These are phyloP conservation scores for Tuber aestivum DNA, from an alignment of 495 filamentous ascomycete species.

Conservation along the genomic window DNA sequence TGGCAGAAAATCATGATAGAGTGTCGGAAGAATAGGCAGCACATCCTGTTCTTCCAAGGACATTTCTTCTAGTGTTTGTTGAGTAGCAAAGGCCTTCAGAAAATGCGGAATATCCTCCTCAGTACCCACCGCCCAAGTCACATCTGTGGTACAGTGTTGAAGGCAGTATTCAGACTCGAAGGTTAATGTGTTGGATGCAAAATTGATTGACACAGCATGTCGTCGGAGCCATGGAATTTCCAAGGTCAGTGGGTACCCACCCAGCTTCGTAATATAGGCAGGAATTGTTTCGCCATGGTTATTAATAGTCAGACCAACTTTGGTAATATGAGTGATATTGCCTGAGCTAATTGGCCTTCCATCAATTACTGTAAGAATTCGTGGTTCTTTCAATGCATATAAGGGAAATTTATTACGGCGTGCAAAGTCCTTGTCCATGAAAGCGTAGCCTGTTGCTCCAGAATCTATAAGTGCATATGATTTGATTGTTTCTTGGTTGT, in stretches of 20 bases:
- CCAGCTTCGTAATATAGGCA: neutral
- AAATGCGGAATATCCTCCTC: neutral
- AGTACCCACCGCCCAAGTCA: neutral
- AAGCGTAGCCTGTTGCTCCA: constrained; percentile 9
- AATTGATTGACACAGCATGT: no score
- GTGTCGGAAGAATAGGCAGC: no score
- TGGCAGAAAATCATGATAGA: constrained; percentile 12
- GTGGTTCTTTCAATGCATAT: constrained; percentile 32
- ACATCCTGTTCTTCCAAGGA: no score
- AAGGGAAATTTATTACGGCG: neutral
- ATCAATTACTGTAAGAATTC: constrained; percentile 16
- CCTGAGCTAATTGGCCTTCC: neutral
- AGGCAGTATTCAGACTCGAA: no score
- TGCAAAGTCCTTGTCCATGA: constrained; percentile 2
- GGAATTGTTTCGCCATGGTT: neutral
- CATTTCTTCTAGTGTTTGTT: no score
- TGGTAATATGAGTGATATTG: neutral
- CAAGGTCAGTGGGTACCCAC: neutral
- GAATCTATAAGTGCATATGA: constrained; percentile 5
- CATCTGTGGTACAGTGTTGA: neutral
- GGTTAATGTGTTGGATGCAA: no score
- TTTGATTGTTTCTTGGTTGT: no score
- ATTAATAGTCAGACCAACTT: neutral
- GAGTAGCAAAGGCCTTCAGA: no score
- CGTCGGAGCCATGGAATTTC: no score